phyloP scores from a whole-genome alignment of 1,284 basidiomycete species.

The Athelia sp. region DNA sequence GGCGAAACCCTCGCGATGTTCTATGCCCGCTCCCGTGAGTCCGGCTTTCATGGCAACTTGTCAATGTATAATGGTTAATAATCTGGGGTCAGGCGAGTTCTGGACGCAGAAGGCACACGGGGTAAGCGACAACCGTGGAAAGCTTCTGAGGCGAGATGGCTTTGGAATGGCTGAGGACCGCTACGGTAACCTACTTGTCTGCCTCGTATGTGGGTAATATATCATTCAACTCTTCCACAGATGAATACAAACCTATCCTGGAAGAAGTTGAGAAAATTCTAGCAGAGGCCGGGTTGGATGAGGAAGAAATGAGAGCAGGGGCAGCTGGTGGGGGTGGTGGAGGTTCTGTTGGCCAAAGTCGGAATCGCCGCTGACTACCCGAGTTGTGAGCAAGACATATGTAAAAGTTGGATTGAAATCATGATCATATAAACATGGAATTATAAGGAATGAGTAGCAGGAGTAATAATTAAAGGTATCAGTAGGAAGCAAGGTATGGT shows the following conservation, averaged over 20 bases:
- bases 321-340: conserved; percentile 35
- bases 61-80: too few species aligned
- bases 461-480: too few species aligned
- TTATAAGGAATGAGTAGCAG: too few species aligned
- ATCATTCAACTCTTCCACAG: conserved; percentile 26
- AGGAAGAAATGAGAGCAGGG: conserved; percentile 67
- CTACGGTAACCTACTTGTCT: conserved; percentile 44
- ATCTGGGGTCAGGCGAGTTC: conserved; percentile 51
- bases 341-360: conserved; percentile 41
- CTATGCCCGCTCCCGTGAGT: conserved; percentile 75
- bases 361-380: conserved; percentile 43
- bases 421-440: too few species aligned
- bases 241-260: conserved; percentile 73
- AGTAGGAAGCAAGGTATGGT: too few species aligned
- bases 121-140: conserved; percentile 67
- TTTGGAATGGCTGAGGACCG: conserved; percentile 69
- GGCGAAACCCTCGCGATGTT: conserved; percentile 87
- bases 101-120: conserved; percentile 77
- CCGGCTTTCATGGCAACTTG: too few species aligned
- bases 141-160: conserved; percentile 74
- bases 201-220: conserved; percentile 7
- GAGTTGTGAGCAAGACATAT: too few species aligned
- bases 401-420: too few species aligned
- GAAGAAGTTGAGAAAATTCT: conserved; percentile 83
- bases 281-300: conserved; percentile 82